Conservation (phyloP, 495 filamentous ascomycete species). For the Terfezia claveryi region DNA sequence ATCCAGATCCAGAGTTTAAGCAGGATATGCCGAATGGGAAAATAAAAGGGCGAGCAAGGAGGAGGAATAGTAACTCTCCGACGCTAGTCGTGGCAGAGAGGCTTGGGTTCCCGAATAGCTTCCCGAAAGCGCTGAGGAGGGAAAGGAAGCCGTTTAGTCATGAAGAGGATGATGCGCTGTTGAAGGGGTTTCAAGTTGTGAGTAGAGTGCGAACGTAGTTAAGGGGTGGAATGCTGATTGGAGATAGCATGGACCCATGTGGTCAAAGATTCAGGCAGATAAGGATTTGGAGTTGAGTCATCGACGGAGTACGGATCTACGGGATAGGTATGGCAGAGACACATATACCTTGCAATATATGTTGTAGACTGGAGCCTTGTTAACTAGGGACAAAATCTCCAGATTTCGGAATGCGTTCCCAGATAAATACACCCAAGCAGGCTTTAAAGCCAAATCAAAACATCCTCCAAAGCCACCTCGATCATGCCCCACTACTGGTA, state of each 20-base stretch:
- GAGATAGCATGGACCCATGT: conserved; percentile 15
- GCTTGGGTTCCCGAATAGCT: not conserved
- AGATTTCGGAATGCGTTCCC: conserved; percentile 20
- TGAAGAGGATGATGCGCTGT: conserved; percentile 15
- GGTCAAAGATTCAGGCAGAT: conserved; percentile 19
- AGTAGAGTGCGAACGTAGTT: not conserved
- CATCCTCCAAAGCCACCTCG: conserved; percentile 15
- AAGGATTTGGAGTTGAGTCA: conserved; percentile 12
- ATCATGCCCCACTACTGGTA: conserved; percentile 5
- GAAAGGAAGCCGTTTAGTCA: conserved; percentile 6
- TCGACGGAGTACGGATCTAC: conserved; percentile 19
- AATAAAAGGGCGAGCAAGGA: not conserved
- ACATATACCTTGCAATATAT: conserved; percentile 1
- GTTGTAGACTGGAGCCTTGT: too few relatives aligned
- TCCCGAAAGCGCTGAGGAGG: not conserved
- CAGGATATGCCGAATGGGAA: not conserved
- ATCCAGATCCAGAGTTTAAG: conserved; percentile 5
- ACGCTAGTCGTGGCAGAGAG: not conserved
- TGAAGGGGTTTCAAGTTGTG: conserved; percentile 17
- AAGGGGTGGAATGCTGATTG: not conserved
- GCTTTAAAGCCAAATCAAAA: conserved; percentile 19
- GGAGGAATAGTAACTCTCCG: not conserved
- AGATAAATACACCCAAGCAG: conserved; percentile 16
- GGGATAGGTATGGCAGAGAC: conserved; percentile 13
- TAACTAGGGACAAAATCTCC: too few relatives aligned